phyloP scores from a whole-genome alignment of 2,329 filamentous ascomycete genomes.

The Cercospora beticola region DNA sequence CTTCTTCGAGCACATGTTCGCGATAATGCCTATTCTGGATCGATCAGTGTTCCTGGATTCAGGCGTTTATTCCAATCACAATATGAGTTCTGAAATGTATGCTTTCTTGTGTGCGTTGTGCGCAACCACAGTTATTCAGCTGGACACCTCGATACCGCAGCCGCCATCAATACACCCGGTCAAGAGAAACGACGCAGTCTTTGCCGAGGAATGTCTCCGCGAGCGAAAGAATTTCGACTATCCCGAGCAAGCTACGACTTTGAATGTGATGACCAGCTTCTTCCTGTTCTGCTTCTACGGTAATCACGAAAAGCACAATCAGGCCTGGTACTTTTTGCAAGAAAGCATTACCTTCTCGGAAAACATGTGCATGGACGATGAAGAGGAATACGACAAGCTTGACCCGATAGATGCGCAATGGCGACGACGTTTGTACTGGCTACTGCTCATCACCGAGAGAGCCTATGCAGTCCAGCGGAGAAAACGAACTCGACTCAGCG shows the following conservation, averaged over 20 bases:
- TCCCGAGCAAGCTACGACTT: slow-evolving; percentile 32
- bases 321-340: slow-evolving; percentile 40
- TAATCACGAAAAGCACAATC: slow-evolving; percentile 36
- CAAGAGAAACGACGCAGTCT: slow-evolving; percentile 34
- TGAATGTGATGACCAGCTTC: slow-evolving; percentile 39
- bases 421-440: slow-evolving; percentile 39
- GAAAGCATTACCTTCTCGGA: slow-evolving; percentile 39
- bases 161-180: slow-evolving; percentile 29
- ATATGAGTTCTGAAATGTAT: slow-evolving; percentile 34
- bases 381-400: slow-evolving; percentile 35
- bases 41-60: slow-evolving; percentile 34
- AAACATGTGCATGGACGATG: slow-evolving; percentile 38
- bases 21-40: slow-evolving; percentile 41
- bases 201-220: slow-evolving; percentile 38
- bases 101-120: slow-evolving; percentile 38
- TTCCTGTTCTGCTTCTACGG: slow-evolving; percentile 40
- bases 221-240: slow-evolving; percentile 36
- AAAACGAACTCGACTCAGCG: slow-evolving; percentile 37
- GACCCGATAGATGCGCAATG: slow-evolving; percentile 37
- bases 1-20: slow-evolving; percentile 40
- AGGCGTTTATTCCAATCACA: slow-evolving; percentile 27
- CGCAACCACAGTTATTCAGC: slow-evolving; percentile 38
- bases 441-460: slow-evolving; percentile 40
- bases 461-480: slow-evolving; percentile 40
- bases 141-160: slow-evolving; percentile 36